Base-by-base conservation (phyloP, 192 early-diverging fungal species). In the Coemansia javaensis region DNA sequence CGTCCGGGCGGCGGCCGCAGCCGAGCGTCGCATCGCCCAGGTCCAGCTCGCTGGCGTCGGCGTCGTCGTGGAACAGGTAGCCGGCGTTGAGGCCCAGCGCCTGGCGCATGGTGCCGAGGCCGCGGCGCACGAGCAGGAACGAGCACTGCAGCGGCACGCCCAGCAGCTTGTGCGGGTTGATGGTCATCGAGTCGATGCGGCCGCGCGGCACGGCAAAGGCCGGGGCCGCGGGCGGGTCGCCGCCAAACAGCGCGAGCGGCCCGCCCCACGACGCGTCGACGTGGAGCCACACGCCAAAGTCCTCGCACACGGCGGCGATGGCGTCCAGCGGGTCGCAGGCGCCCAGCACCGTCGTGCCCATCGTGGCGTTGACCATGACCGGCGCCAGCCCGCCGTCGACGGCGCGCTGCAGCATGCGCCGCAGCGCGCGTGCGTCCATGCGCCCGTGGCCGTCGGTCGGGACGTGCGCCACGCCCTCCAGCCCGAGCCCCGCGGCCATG, bases 161-260 rank as follows among this genome's bases (percentile, higher is more conserved):
- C 24, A 91, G 62, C 51, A 91, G 74, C 59, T 91, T 91, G 74
- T 91, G 90, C 11, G 90, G 90, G 41, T 87, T 89, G 32, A 91
- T 16, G 1, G 82, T 83, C 25, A 90, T 66, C 21, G 86, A 82
- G 47, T 91, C 77, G 21, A 60, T 34, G 0, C 27, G 27, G 69
- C 78, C 80, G 15, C 37, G 31, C n/a, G 37, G 46, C 5, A 57
- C 34, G 18, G 13, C 21, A 46, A 48, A 64, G 33, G 14, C 16
- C n/a, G 21, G 15, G 2, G 41, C 42, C 1, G 18, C 6, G 7
- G 3, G 4, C 56, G 76, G 71, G 34, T 59, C 49, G 7, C 66
- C 53, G 2, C 74, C 68, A 5, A 84, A 85, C 63, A 90, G 85
- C 7, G 81, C 55, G 2, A 78, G 66, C 10, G 79, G 80, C 13